phyloP scores from a whole-genome alignment of 2,329 filamentous ascomycete genomes.

The Cladosporium phlei region DNA sequence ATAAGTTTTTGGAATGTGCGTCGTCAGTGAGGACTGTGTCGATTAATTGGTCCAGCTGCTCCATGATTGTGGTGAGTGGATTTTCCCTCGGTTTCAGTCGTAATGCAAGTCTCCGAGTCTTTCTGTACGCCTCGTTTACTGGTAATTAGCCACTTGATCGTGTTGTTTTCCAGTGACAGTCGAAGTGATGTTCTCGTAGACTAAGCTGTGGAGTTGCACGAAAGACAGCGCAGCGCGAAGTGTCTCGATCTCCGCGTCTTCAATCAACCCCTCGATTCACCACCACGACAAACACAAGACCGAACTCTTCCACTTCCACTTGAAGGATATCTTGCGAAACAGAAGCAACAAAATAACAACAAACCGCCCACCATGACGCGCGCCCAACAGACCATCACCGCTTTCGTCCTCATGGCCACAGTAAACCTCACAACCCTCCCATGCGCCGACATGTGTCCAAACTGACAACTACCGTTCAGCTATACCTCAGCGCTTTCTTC shows the following conservation, averaged over 20 bases:
- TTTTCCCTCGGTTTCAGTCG: too few species aligned
- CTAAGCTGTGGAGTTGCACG: background rate
- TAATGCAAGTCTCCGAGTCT: too few species aligned
- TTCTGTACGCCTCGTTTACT: too few species aligned
- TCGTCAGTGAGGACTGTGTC: background rate
- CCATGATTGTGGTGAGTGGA: background rate
- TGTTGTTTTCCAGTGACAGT: background rate
- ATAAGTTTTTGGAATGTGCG: background rate
- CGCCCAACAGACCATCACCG: conserved; percentile 79
- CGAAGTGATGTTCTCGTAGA: background rate
- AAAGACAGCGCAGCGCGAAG: background rate
- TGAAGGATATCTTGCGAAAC: background rate
- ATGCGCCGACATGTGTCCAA: background rate
- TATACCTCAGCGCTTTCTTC: conserved; percentile 84
- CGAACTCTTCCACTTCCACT: background rate
- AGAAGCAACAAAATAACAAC: background rate
- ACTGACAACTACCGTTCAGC: conserved; percentile 45
- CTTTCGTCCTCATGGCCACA: conserved; percentile 70
- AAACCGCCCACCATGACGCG: conserved; percentile 68
- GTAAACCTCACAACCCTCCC: conserved; percentile 65
- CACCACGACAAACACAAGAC: background rate
- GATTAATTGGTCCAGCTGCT: background rate
- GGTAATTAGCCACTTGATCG: too few species aligned
- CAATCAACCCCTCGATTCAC: conserved; percentile 1
- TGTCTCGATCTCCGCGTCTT: conserved; percentile 1